Base-by-base conservation (phyloP, 139 green algal genomes). In the Chlorokybus atmophyticus region DNA sequence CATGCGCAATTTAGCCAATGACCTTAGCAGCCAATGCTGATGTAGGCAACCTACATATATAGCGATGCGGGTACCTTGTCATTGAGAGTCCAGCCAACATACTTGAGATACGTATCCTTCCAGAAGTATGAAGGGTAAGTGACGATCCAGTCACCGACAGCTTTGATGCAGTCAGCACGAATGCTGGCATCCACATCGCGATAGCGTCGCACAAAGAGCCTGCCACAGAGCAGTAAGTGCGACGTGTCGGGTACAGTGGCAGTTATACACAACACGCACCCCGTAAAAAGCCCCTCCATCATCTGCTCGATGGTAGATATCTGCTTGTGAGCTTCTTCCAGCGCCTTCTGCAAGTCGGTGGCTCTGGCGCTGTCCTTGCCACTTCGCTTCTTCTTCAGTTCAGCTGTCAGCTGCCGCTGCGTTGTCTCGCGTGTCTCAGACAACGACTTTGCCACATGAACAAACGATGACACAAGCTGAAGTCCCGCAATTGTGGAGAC, bases 41-140 rank as follows among this genome's bases (percentile, higher is more conserved):
- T 41, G 4, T 50, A 57, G 4, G 47, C 28, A 29, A 42, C 27
- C 14, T 52, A 10, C 40, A 78, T 75, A 71, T 74, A 47, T 19
- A 19, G 19, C 19, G 19, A 19, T 19, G 31, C 1, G 4, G 25
- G 3, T 49, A 70, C 63, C 41, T 71, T 82, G 79, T 97, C 90
- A 23, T 77, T 86, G 26, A 97, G 66, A 3, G 80, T 78, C 88
- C 88, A 97, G 3, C 82, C 90, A n/a, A 96, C 55, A 79, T 97
- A 97, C 73, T 96, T 95, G 52, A 96, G 78, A 75, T 93, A 90
- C 0, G 69, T 26, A 56, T 94, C 83, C 14, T 72, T 62, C 32
- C 95, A 70, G 66, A 88, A 96, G 39, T 72, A 55, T 1, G 75
- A 52, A 5, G 90, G 87, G 40, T 79, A 48, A 4, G 61, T 47